A percentile compares a stretch with the other conserved stretches of the same genome.
These are phyloP conservation scores for Meyerozyma sp. DNA, from an alignment of 1,139 yeast species.

Conservation along the genomic window DNA sequence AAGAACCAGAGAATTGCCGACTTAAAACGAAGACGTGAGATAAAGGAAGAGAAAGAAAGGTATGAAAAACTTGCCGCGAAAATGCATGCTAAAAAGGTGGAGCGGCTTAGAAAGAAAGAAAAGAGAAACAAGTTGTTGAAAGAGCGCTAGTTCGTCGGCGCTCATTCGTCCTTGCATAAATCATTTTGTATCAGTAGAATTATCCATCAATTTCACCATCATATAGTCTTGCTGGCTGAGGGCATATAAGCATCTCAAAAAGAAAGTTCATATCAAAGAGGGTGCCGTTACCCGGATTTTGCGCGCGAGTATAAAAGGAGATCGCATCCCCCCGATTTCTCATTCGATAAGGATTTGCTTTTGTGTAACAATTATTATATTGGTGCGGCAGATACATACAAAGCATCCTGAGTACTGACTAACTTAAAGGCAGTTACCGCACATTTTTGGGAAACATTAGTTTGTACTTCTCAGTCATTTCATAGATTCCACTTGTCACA, in stretches of 20 bases:
- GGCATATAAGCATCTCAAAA: background rate
- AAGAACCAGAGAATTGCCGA: slow-evolving; percentile 47
- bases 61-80: slow-evolving; percentile 65
- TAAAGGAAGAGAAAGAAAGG: slow-evolving; percentile 69
- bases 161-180: background rate
- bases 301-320: slow-evolving; percentile 20
- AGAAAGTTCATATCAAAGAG: slow-evolving; percentile 1
- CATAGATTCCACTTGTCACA: slow-evolving; percentile 6
- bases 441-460: slow-evolving; percentile 36
- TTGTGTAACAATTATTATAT: slow-evolving; percentile 3
- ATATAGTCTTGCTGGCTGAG: background rate
- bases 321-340: slow-evolving; percentile 11
- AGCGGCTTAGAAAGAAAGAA: slow-evolving; percentile 73
- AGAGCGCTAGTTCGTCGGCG: slow-evolving; percentile 41
- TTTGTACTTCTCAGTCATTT: slow-evolving; percentile 30
- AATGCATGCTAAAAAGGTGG: slow-evolving; percentile 76
- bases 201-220: background rate
- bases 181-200: background rate
- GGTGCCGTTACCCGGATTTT: slow-evolving; percentile 23
- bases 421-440: background rate
- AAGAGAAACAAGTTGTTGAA: slow-evolving; percentile 76
- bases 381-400: slow-evolving; percentile 1
- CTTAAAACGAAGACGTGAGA: slow-evolving; percentile 59
- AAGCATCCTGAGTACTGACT: slow-evolving; percentile 1
- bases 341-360: slow-evolving; percentile 6